phyloP scores from a whole-genome alignment of 108 stramenopile genomes.

The Cyclotella atomus region DNA sequence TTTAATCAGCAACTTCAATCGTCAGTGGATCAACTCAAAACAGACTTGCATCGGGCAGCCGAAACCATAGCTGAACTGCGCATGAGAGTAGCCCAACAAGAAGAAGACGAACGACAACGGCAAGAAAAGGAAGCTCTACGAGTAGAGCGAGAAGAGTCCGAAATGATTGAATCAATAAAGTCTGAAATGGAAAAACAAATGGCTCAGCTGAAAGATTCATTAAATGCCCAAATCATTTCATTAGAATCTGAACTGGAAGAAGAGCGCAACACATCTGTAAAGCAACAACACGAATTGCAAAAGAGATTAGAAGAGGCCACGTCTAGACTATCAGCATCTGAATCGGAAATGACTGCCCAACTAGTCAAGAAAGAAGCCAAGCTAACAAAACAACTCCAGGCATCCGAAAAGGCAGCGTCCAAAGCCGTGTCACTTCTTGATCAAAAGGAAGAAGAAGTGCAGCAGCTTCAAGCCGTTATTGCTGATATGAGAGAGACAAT shows the following conservation, averaged over 20 bases:
- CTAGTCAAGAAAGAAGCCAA: conserved; percentile 46
- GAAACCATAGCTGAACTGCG: conserved; percentile 43
- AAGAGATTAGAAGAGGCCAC: conserved; percentile 45
- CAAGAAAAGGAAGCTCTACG: conserved; percentile 31
- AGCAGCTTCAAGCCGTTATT: conserved; percentile 48
- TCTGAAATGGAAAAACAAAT: conserved; percentile 46
- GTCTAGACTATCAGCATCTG: conserved; percentile 24
- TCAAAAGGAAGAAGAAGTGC: conserved; percentile 48
- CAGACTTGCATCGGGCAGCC: conserved; percentile 49
- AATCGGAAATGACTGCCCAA: conserved; percentile 42
- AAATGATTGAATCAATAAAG: conserved; percentile 32
- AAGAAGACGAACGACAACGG: conserved; percentile 34
- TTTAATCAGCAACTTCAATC: conserved; percentile 35
- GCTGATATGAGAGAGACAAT: conserved; percentile 49
- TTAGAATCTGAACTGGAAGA: conserved; percentile 49
- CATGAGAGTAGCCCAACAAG: conserved; percentile 33
- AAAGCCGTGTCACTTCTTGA: conserved; percentile 47
- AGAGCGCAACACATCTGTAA: conserved; percentile 35
- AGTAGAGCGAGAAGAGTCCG: conserved; percentile 41
- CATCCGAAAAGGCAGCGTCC: conserved; percentile 48
- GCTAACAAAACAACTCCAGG: conserved; percentile 35
- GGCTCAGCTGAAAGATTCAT: conserved; percentile 34
- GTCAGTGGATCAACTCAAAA: conserved; percentile 31
- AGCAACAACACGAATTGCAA: conserved; percentile 47
- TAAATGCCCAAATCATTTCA: conserved; percentile 36